These are phyloP conservation scores for Saccharomycopsis microspora DNA, from an alignment of 805 yeast species.

Conservation along the genomic window DNA sequence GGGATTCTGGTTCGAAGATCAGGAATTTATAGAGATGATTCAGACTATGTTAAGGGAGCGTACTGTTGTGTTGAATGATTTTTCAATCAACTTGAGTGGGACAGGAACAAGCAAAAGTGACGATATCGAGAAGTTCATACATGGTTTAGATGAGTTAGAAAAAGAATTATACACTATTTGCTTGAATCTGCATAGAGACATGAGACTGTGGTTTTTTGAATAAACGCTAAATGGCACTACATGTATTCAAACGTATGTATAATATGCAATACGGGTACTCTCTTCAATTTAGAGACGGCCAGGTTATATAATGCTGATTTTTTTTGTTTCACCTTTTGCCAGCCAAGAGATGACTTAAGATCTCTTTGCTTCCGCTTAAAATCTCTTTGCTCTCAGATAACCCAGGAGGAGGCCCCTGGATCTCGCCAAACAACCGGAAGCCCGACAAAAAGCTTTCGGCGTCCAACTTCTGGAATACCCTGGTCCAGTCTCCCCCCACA, in stretches of 20 bases:
- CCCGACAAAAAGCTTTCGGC: too few relatives aligned
- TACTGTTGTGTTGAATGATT: slow-evolving; percentile 12
- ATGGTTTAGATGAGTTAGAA: slow-evolving; percentile 70
- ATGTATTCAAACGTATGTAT: background rate
- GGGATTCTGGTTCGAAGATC: slow-evolving; percentile 61
- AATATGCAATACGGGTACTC: background rate
- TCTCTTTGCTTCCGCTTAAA: slow-evolving; percentile 32
- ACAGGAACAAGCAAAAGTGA: slow-evolving; percentile 23
- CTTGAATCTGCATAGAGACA: slow-evolving; percentile 36
- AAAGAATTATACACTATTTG: slow-evolving; percentile 43
- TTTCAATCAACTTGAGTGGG: slow-evolving; percentile 18
- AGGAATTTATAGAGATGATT: slow-evolving; percentile 42
- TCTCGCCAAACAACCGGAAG: too few relatives aligned
- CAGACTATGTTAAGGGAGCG: slow-evolving; percentile 22
- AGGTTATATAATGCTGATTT: too few relatives aligned
- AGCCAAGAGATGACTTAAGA: slow-evolving; percentile 74
- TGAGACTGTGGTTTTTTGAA: slow-evolving; percentile 30
- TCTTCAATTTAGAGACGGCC: too few relatives aligned
- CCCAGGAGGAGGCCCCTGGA: slow-evolving; percentile 16
- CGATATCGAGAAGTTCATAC: slow-evolving; percentile 42
- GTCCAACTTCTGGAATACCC: too few relatives aligned
- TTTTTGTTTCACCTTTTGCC: slow-evolving; percentile 37
- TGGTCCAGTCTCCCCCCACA: too few relatives aligned
- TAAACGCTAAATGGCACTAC: slow-evolving; percentile 5
- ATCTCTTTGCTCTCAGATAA: background rate